Conservation (phyloP, 2,329 filamentous ascomycete species). For the Mycosphaerella sp. region DNA sequence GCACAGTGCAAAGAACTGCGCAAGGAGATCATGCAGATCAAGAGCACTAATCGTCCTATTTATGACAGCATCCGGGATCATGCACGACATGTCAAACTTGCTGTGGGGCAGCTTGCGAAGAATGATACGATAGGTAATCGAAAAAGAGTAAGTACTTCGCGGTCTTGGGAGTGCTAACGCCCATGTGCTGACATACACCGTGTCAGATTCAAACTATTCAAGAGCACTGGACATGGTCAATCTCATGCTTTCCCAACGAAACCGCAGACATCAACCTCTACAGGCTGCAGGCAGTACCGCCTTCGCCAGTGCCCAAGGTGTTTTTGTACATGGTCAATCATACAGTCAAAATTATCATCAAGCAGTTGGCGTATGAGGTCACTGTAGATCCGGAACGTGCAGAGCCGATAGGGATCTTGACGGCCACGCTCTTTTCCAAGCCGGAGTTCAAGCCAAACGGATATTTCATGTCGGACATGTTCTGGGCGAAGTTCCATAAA, state of each 20-base stretch:
- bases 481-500: slow-evolving; percentile 78
- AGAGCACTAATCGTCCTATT: slow-evolving; percentile 31
- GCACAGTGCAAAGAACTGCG: slow-evolving; percentile 56
- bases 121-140: slow-evolving; percentile 6
- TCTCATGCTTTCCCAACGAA: slow-evolving; percentile 1
- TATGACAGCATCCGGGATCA: slow-evolving; percentile 43
- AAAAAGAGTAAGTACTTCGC: slow-evolving; percentile 9
- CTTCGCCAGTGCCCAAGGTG: slow-evolving; percentile 8
- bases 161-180: background rate
- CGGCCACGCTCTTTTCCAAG: slow-evolving; percentile 67
- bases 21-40: slow-evolving; percentile 49
- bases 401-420: slow-evolving; percentile 72
- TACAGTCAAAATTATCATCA: slow-evolving; percentile 66
- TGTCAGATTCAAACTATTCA: slow-evolving; percentile 7
- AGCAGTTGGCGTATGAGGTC: slow-evolving; percentile 47
- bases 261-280: slow-evolving; percentile 11
- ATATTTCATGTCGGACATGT: slow-evolving; percentile 70
- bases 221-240: slow-evolving; percentile 12
- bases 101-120: slow-evolving; percentile 28
- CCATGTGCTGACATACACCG: background rate
- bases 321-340: slow-evolving; percentile 63
- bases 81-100: slow-evolving; percentile 60
- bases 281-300: slow-evolving; percentile 5
- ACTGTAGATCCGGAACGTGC: slow-evolving; percentile 45
- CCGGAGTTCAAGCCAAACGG: slow-evolving; percentile 55